These are phyloP conservation scores for Pythium rishiriense DNA, from an alignment of 352 stramenopile species.

Conservation along the genomic window DNA sequence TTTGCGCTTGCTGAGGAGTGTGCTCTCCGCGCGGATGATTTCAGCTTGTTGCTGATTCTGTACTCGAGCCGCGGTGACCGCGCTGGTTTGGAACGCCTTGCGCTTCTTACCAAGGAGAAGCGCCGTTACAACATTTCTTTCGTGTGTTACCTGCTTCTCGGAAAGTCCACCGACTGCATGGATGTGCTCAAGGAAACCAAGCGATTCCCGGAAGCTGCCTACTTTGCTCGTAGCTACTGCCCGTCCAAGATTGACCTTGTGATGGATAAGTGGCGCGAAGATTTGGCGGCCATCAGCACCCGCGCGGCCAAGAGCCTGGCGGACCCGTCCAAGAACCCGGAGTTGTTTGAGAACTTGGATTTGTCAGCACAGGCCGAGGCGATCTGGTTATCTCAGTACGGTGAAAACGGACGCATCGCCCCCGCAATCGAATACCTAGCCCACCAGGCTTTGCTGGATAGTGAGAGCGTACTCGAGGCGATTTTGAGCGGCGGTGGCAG, in stretches of 20 bases:
- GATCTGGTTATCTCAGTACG: constrained; percentile 84
- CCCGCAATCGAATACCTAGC: constrained; percentile 80
- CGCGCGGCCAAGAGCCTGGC: constrained; percentile 95
- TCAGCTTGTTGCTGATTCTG: constrained; percentile 95
- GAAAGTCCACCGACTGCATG: constrained; percentile 95
- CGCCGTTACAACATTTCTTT: constrained; percentile 97
- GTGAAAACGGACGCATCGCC: constrained; percentile 40
- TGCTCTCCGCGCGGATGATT: constrained; percentile 94
- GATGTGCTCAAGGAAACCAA: constrained; percentile 95
- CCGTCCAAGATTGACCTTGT: constrained; percentile 95
- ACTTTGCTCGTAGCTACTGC: constrained; percentile 98
- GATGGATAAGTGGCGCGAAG: constrained; percentile 96
- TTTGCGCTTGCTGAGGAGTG: constrained; percentile 95
- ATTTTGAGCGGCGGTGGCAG: constrained; percentile 33
- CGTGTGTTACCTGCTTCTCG: constrained; percentile 93
- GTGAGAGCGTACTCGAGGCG: constrained; percentile 51
- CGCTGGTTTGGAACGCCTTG: constrained; percentile 89
- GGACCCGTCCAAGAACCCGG: constrained; percentile 89
- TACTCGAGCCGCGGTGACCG: constrained; percentile 96
- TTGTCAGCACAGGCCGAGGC: constrained; percentile 94
- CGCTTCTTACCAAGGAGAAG: constrained; percentile 82
- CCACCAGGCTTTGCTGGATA: constrained; percentile 62
- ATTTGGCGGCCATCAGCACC: constrained; percentile 83
- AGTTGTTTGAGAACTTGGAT: constrained; percentile 96
- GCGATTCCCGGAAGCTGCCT: constrained; percentile 96